Percentiles rank a stretch among this genome's conserved stretches.
Evolutionary conservation across 2,329 filamentous ascomycete genomes (phyloP).

Genomic region (Aspergillus fructus): DNA sequence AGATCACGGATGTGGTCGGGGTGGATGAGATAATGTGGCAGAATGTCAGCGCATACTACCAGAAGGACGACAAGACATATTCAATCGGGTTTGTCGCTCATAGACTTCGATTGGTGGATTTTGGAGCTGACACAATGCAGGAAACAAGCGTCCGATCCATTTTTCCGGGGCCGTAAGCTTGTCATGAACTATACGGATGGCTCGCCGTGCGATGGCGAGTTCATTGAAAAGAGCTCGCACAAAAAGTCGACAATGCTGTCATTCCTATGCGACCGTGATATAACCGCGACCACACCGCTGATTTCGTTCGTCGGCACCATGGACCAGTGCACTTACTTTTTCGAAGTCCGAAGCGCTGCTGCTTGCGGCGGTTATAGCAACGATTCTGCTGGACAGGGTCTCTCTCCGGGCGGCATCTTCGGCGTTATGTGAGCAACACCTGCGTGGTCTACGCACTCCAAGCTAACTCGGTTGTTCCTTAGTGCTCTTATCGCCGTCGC

Average conservation of each 20-base stretch:
- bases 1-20: constrained; percentile 47
- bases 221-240: constrained; percentile 26
- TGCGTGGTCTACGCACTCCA: not conserved
- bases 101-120: not conserved
- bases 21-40: constrained; percentile 40
- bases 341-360: constrained; percentile 82
- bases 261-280: constrained; percentile 87
- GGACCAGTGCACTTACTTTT: constrained; percentile 93
- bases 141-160: constrained; percentile 45
- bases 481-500: constrained; percentile 68
- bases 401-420: constrained; percentile 74
- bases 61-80: constrained; percentile 43
- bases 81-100: constrained; percentile 43
- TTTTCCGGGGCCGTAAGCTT: constrained; percentile 58
- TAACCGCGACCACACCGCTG: constrained; percentile 64
- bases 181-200: constrained; percentile 75
- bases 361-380: constrained; percentile 73
- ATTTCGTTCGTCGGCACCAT: constrained; percentile 85
- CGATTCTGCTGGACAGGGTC: constrained; percentile 53
- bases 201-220: constrained; percentile 61
- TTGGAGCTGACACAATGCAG: constrained; percentile 16
- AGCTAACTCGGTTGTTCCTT: not conserved
- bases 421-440: constrained; percentile 68
- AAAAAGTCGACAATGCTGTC: constrained; percentile 83
- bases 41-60: constrained; percentile 53